A percentile compares a stretch with the other conserved stretches of the same genome.
Conservation (phyloP, 352 stramenopile genomes). For the Phytophthora boehmeriae region DNA sequence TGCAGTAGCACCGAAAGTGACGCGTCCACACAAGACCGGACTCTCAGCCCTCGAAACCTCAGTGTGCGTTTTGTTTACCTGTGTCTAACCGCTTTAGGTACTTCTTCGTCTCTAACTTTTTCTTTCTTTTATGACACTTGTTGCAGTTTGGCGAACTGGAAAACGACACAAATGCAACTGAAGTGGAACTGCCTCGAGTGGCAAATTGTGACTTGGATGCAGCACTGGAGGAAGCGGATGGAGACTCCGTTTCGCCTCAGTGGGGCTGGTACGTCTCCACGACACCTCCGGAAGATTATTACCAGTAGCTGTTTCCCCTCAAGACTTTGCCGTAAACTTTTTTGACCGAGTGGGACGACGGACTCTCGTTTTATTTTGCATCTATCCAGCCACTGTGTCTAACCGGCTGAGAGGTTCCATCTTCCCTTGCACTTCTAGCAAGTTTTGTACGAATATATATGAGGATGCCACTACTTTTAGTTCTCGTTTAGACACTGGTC, state of each 20-base stretch:
- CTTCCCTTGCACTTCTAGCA: neutral
- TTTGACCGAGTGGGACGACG: constrained; percentile 31
- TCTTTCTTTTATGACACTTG: constrained; percentile 10
- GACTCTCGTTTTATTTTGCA: constrained; percentile 11
- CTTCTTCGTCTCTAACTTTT: neutral
- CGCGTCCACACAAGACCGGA: constrained; percentile 50
- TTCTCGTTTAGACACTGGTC: too few species aligned
- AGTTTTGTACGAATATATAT: constrained; percentile 3
- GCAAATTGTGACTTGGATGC: constrained; percentile 20
- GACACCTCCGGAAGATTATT: constrained; percentile 78
- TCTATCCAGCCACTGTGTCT: neutral
- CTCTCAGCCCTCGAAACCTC: constrained; percentile 34
- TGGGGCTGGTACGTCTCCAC: constrained; percentile 88
- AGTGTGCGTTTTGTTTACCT: constrained; percentile 39
- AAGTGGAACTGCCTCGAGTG: constrained; percentile 8
- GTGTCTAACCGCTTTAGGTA: neutral
- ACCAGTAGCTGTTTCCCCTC: constrained; percentile 41
- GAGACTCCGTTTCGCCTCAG: constrained; percentile 61
- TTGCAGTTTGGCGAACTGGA: constrained; percentile 42
- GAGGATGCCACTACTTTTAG: neutral
- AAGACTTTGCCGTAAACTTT: constrained; percentile 15
- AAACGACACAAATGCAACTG: constrained; percentile 27
- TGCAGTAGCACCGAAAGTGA: constrained; percentile 76
- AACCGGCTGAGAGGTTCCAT: neutral
- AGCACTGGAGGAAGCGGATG: constrained; percentile 38